Base-by-base conservation (phyloP, 2,329 filamentous ascomycete species). In the Fusarium chlamydosporum region DNA sequence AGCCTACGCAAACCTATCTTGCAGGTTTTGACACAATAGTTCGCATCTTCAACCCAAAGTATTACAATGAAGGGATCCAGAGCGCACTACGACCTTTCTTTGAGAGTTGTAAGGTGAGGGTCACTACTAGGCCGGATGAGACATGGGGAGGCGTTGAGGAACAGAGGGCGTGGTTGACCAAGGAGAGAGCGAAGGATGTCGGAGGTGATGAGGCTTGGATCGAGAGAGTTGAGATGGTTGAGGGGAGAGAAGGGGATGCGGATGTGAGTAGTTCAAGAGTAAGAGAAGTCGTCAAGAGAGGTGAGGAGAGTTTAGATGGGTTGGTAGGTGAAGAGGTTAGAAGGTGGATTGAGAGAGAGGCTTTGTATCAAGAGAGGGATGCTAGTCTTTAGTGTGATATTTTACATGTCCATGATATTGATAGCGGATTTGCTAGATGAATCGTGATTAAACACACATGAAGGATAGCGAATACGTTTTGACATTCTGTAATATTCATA, bases 11-110 rank as follows among this genome's bases (percentile, higher is more conserved):
- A 72, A 80, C 92, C 6, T 92, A 92, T 73, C 85, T 94, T 4
- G 86, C 88, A 3, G 92, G 92, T 29, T 95, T 89, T 75, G 92
- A 95, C 73, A 95, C 92, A 0, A 79, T 94, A 8, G 87, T 91
- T 16, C 86, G 92, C 20, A 88, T 95, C 53, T 87, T 92, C 55
- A 83, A 92, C 48, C 85, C 90, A 1, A 92, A 91, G 76, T 95
- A 95, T 79, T 93, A 93, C 23, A 59, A 41, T 7, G 52, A 60
- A 13, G 54, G 57, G 4, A 86, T 91, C 65, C 82, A 87, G 13
- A 78, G 77, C 0, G 86, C 86, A 0, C 81, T 95, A 3, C 80
- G 81, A 2, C 87, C 88, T 0, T 92, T 93, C 74, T 89, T 94
- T 67, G 79, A 81, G 2, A 82, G 83, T 13, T 86, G 92, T 54